phyloP scores from a whole-genome alignment of 352 stramenopile genomes.

The Globisporangium uncinulatum region DNA sequence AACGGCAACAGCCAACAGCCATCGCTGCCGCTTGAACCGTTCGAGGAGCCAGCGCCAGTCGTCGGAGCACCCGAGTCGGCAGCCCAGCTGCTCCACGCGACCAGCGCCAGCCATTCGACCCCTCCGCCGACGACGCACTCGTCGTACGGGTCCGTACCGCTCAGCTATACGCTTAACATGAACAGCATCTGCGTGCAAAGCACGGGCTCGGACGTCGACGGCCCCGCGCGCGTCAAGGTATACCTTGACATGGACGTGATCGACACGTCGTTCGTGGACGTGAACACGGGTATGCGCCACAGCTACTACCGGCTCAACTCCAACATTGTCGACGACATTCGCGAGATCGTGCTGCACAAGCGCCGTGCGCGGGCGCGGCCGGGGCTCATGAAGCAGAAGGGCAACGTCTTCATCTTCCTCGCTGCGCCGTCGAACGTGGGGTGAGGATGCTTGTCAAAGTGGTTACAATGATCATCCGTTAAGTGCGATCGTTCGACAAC shows the following conservation, averaged over 20 bases:
- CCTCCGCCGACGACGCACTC: slow-evolving; percentile 10
- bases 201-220: slow-evolving; percentile 12
- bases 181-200: slow-evolving; percentile 16
- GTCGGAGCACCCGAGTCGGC: background rate
- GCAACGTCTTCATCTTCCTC: slow-evolving; percentile 33
- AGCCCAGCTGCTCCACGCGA: background rate
- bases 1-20: background rate
- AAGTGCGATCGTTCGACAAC: no score
- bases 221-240: slow-evolving; percentile 11
- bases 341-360: slow-evolving; percentile 23
- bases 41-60: slow-evolving; percentile 1
- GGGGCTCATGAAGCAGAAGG: slow-evolving; percentile 22
- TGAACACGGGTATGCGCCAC: slow-evolving; percentile 51
- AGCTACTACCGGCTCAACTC: slow-evolving; percentile 58
- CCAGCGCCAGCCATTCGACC: background rate
- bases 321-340: slow-evolving; percentile 40
- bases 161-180: slow-evolving; percentile 15
- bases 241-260: slow-evolving; percentile 65
- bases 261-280: slow-evolving; percentile 62
- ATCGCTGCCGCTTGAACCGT: background rate
- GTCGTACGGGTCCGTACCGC: slow-evolving; percentile 13
- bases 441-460: no score
- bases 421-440: slow-evolving; percentile 20
- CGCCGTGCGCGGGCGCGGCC: slow-evolving; percentile 16
- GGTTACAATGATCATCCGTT: no score